These are phyloP conservation scores for Trametopsis cervina DNA, from an alignment of 768 basidiomycete species.

Conservation along the genomic window DNA sequence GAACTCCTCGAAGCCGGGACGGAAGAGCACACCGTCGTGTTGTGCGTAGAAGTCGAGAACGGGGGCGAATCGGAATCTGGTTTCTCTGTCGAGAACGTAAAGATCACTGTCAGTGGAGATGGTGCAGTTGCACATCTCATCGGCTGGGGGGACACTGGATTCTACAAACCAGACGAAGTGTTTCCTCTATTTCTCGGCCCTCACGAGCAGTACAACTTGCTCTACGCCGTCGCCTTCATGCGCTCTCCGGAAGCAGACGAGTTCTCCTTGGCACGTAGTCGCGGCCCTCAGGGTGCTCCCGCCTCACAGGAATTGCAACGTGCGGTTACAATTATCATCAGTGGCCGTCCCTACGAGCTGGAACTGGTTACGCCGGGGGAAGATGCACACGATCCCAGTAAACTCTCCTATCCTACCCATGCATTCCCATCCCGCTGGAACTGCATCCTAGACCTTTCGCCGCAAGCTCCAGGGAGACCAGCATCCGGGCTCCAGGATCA, in stretches of 20 bases:
- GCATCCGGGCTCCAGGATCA: not conserved
- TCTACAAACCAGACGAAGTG: slow-evolving; percentile 30
- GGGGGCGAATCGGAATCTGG: slow-evolving; percentile 55
- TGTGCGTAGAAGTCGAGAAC: slow-evolving; percentile 91
- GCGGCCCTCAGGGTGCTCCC: slow-evolving; percentile 11
- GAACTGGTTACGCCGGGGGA: slow-evolving; percentile 5
- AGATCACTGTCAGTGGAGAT: slow-evolving; percentile 68
- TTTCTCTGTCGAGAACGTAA: slow-evolving; percentile 71
- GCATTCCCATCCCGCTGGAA: slow-evolving; percentile 87
- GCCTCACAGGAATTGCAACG: slow-evolving; percentile 48
- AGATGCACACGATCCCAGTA: not conserved
- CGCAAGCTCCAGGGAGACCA: slow-evolving; percentile 19
- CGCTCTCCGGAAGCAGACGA: slow-evolving; percentile 53
- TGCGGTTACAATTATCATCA: slow-evolving; percentile 73
- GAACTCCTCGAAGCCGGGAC: slow-evolving; percentile 56
- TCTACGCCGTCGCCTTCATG: slow-evolving; percentile 85
- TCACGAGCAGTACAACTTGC: slow-evolving; percentile 78
- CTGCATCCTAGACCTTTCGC: slow-evolving; percentile 74
- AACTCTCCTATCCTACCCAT: slow-evolving; percentile 51
- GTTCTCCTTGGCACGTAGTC: slow-evolving; percentile 21
- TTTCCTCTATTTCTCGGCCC: slow-evolving; percentile 73
- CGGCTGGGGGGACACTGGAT: slow-evolving; percentile 38
- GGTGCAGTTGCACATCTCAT: slow-evolving; percentile 44
- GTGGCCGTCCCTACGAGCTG: slow-evolving; percentile 58
- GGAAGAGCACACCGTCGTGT: slow-evolving; percentile 78